Evolutionary conservation across 2,329 filamentous ascomycete genomes (phyloP).

Genomic region (Sporothrix dimorphospora): DNA sequence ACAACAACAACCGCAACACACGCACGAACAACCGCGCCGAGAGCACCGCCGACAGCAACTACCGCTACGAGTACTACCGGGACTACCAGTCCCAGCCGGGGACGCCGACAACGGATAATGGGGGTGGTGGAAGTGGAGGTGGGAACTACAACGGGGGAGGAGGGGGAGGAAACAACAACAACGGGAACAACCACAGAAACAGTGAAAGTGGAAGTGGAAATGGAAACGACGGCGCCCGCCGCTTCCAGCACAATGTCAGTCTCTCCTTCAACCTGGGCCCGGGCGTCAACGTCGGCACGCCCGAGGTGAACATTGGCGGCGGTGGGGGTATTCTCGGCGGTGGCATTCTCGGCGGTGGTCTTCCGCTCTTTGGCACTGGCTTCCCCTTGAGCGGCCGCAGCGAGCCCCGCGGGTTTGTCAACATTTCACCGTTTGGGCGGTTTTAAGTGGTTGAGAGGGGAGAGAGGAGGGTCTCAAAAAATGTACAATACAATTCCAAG

Average conservation of each 20-base stretch:
- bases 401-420: slow-evolving; percentile 26
- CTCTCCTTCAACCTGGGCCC: slow-evolving; percentile 26
- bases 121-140: not conserved
- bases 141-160: not conserved
- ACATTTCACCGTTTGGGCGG: slow-evolving; percentile 11
- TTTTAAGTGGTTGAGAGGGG: not conserved
- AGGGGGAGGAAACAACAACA: not conserved
- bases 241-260: slow-evolving; percentile 26
- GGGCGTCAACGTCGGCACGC: slow-evolving; percentile 14
- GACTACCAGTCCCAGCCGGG: slow-evolving; percentile 27
- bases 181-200: not conserved
- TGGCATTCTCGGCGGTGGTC: slow-evolving; percentile 18
- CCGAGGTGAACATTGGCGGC: slow-evolving; percentile 14
- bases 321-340: not conserved
- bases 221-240: slow-evolving; percentile 3
- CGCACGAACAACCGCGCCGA: slow-evolving; percentile 13
- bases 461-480: not conserved
- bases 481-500: not conserved
- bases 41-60: slow-evolving; percentile 27
- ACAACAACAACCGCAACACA: not conserved
- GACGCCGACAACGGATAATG: slow-evolving; percentile 20
- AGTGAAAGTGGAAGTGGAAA: not conserved
- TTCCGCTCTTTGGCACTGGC: slow-evolving; percentile 26
- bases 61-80: slow-evolving; percentile 29
- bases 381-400: slow-evolving; percentile 25